Percentiles rank a stretch among this genome's conserved stretches.
These are phyloP conservation scores for Xylaria polymorpha DNA, from an alignment of 2,329 filamentous ascomycete genomes.

Conservation along the genomic window DNA sequence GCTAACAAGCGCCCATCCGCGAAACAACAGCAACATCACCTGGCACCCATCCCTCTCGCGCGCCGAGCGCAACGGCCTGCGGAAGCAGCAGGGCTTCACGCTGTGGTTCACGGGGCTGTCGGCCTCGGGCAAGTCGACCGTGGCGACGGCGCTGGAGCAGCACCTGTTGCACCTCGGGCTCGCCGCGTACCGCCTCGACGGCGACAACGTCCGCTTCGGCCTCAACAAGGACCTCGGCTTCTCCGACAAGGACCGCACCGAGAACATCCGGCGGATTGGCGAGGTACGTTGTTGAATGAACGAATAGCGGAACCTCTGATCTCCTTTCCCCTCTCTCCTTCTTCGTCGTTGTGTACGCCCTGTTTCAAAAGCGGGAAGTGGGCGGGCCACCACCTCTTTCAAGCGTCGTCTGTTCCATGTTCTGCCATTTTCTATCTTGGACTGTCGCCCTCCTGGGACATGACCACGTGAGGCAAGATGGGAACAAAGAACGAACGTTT, in stretches of 20 bases:
- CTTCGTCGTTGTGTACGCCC: background rate
- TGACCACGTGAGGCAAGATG: background rate
- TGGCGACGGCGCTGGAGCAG: constrained; percentile 96
- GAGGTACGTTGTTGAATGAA: constrained; percentile 64
- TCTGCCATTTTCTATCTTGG: background rate
- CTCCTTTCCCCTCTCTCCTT: background rate
- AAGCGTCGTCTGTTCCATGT: background rate
- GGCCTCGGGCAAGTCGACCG: constrained; percentile 95
- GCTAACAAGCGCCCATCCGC: constrained; percentile 14
- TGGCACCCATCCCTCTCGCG: constrained; percentile 87
- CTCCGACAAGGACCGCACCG: constrained; percentile 89
- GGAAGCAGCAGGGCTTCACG: constrained; percentile 89
- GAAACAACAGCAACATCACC: constrained; percentile 81
- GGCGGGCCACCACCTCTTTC: background rate
- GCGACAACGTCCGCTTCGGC: constrained; percentile 98
- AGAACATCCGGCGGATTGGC: constrained; percentile 97
- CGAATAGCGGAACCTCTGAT: background rate
- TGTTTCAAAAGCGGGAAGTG: background rate
- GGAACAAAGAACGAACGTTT: background rate
- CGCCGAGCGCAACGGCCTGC: constrained; percentile 77
- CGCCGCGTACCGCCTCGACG: constrained; percentile 91
- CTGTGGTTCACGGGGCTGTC: constrained; percentile 98
- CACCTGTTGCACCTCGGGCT: constrained; percentile 89
- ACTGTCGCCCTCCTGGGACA: background rate
- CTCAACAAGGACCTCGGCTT: constrained; percentile 98